Evolutionary conservation across 2,329 filamentous ascomycete species (phyloP), one percentile per base, ranked within the genome.

Genomic region (Pseudonectria foliicola): DNA sequence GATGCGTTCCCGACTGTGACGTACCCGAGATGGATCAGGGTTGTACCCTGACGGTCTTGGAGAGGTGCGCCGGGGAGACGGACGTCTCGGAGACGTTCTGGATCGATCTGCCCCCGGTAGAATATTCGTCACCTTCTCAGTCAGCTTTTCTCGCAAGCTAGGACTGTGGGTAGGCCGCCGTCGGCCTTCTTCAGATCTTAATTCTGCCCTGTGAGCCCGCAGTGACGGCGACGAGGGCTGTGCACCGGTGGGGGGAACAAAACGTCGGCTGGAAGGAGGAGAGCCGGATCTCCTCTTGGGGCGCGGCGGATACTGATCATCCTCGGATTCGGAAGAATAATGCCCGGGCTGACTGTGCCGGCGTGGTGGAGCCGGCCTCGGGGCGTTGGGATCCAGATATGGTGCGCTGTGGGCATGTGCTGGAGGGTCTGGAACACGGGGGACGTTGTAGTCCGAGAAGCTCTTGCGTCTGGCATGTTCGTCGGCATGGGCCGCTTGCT

Each of bases 261-360:
- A 54, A 27, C 61, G 60, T n/a, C 63, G 60, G 3, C 56, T 46
- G 7, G 49, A 49, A 2, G 54, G 45, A 2, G 58, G 42, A 41
- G 15, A 10, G 15, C 51, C 50, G 3, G 44, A 46, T 34, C 51
- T 46, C 24, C 52, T 47, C 40, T 51, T 56, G 15, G 45, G 33
- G 15, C 49, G 53, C 15, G 55, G 43, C 3, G 55, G 55, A 3
- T 29, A 39, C n/a, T 49, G 45, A 13, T 66, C 64, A 2, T 66
- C 62, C 2, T 66, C 64, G n/a, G 66, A 67, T 2, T 57, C 54
- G 3, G 61, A 62, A 14, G 63, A 64, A 28, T 57, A 53, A 32
- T 63, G 61, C 21, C 66, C 60, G 1, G 70, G 67, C 34, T 74
- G 71, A 44, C 70, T 73, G 46, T 73, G 69, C 21, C 69, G 57